Base-by-base conservation (phyloP, 2,329 filamentous ascomycete genomes). In the Cladophialophora exuberans region DNA sequence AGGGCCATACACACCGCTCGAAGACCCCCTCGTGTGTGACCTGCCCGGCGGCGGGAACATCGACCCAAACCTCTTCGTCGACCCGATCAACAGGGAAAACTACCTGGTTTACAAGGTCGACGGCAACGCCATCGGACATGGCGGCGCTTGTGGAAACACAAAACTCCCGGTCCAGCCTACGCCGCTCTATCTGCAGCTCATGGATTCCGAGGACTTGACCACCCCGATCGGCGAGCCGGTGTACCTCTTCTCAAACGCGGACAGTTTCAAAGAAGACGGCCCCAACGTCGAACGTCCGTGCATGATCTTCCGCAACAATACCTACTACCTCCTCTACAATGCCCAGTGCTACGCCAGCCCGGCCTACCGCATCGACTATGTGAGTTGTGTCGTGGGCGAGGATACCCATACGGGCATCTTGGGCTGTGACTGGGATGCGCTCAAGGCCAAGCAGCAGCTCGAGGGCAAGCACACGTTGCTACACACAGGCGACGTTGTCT, bases 101-200 rank as follows among this genome's bases (percentile, higher is more conserved):
- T 86, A 83, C 63, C 73, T 86, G 6, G 70, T 80, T 15, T 86
- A 84, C 69, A 86, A 86, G 67, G 70, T 85, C 25, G 83, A 86
- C 63, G 83, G 83, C 15, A 85, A 85, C 67, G 72, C 72, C 45
- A 68, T 78, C 23, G 67, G 71, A 23, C 62, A 64, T n/a, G 71
- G 72, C 30, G 73, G 73, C 6, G 62, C 64, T 9, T 74, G 72
- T 55, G 45, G 39, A 1, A 61, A 61, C 33, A 42, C 47, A n/a
- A 44, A 52, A 5, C 22, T 11, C 25, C 80, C 78, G 56, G 52
- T 68, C 13, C 60, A 63, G 2, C 70, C 71, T 0, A 56, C 68
- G 3, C 56, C 56, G 18, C 41, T 55, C n/a, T 33, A 51, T 43
- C 48, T 56, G 17, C 51, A 54, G 30, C 15, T 48, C 38, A 35